Base-by-base conservation (phyloP, 805 yeast genomes). In the Candida nanaspora region DNA sequence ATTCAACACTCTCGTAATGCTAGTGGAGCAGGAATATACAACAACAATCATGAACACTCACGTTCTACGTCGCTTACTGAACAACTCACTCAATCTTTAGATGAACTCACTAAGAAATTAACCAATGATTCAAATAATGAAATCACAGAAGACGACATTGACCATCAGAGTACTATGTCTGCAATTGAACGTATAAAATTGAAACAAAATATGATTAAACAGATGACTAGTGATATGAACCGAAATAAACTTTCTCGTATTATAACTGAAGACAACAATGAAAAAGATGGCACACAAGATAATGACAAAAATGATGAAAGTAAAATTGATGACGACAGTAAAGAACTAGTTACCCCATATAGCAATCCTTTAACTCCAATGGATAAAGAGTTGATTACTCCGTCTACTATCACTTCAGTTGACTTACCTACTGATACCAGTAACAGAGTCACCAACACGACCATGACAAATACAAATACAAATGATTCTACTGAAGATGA, bases 311-410 rank as follows among this genome's bases (percentile, higher is more conserved):
- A n/a, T n/a, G n/a, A n/a, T n/a, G n/a, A n/a, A n/a, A n/a, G n/a
- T n/a, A n/a, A n/a, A 6, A 25, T 3, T 23, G 20, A 15, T 23
- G 16, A 3, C 25, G 19, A 10, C 11, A 16, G 6, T 18, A 13
- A 11, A 11, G 33, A 30, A 4, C 15, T 16, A 6, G 13, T n/a
- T 13, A 14, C 37, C 10, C 23, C 30, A 8, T 34, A 13, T 7
- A 34, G 37, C 13, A 34, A 34, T 34, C 37, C 37, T 5, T 16
- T 34, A 13, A 34, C 37, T 34, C 37, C 37, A 6, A 6, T 21
- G n/a, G 37, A 21, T 19, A 22, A n/a, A 25, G 22, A 19, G 9
- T 19, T 31, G 11, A 14, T 16, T 7, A 31, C 22, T 8, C 34
- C 34, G 7, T 4, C 32, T 29, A 29, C 32, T 14, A 29, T 29